Percentiles rank a stretch among this genome's conserved stretches.
These are phyloP conservation scores for Auriculariales sp. DNA, from an alignment of 768 basidiomycete species.

Conservation along the genomic window DNA sequence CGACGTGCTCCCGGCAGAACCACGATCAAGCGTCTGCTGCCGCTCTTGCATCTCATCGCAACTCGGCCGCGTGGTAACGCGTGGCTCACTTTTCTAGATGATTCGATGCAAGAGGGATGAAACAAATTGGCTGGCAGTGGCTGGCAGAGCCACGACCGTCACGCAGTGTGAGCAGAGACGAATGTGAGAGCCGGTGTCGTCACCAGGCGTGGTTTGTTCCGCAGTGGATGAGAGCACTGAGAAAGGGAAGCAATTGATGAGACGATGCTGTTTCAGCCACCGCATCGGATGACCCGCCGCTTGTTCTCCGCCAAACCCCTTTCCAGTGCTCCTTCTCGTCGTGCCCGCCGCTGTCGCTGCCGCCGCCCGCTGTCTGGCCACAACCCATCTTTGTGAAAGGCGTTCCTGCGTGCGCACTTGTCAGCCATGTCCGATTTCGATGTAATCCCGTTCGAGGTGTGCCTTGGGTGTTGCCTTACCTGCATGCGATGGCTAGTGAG, in stretches of 20 bases:
- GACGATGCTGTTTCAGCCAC: not conserved
- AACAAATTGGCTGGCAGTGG: no score
- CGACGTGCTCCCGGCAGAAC: no score
- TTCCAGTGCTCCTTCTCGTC: not conserved
- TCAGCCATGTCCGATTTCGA: constrained; percentile 33
- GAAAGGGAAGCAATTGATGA: not conserved
- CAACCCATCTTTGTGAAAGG: no score
- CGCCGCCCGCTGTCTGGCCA: not conserved
- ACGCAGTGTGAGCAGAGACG: not conserved
- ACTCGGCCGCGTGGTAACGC: no score
- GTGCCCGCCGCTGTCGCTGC: not conserved
- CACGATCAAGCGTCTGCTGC: no score
- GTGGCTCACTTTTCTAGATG: no score
- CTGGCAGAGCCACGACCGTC: no score
- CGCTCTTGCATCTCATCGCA: no score
- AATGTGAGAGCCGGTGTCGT: not conserved
- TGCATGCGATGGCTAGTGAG: not conserved
- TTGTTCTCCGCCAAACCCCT: not conserved
- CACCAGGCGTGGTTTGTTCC: not conserved
- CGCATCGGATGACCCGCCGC: not conserved
- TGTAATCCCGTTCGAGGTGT: constrained; percentile 73
- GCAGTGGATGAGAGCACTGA: not conserved
- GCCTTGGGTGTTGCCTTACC: constrained; percentile 10
- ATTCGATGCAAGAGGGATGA: no score
- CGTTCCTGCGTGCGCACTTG: constrained; percentile 3